These are phyloP conservation scores for Diaporthe aspalathi DNA, from an alignment of 2,329 filamentous ascomycete genomes.

Conservation along the genomic window DNA sequence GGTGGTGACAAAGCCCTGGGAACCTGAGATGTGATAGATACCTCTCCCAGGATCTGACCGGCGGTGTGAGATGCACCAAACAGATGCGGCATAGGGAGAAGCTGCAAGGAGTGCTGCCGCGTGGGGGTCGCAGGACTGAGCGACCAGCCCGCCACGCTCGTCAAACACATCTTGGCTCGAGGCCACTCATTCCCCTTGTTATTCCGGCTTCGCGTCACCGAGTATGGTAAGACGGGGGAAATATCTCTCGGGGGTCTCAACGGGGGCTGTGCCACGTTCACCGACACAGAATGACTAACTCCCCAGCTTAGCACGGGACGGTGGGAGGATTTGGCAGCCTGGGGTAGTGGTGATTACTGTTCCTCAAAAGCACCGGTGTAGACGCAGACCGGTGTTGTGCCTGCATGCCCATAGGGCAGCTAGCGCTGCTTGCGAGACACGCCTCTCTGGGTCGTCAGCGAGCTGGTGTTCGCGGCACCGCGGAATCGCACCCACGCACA, in stretches of 20 bases:
- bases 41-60: constrained; percentile 24
- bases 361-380: constrained; percentile 16
- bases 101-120: constrained; percentile 2
- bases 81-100: constrained; percentile 10
- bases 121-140: constrained; percentile 12
- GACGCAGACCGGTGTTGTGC: constrained; percentile 2
- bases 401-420: constrained; percentile 26
- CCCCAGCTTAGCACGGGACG: background rate
- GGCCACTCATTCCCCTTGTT: constrained; percentile 2
- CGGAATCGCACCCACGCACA: background rate
- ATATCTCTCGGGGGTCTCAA: background rate
- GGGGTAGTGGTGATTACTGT: constrained; percentile 23
- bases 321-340: constrained; percentile 12
- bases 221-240: constrained; percentile 24
- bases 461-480: background rate
- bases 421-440: constrained; percentile 2
- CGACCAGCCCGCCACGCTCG: background rate
- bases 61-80: constrained; percentile 38
- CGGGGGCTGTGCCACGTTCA: constrained; percentile 16
- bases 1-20: constrained; percentile 20
- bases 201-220: constrained; percentile 26
- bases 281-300: constrained; percentile 24
- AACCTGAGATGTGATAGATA: constrained; percentile 18
- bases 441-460: background rate
- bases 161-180: constrained; percentile 12